Conservation (phyloP, 495 filamentous ascomycete genomes). For the Lichina pygmaea region DNA sequence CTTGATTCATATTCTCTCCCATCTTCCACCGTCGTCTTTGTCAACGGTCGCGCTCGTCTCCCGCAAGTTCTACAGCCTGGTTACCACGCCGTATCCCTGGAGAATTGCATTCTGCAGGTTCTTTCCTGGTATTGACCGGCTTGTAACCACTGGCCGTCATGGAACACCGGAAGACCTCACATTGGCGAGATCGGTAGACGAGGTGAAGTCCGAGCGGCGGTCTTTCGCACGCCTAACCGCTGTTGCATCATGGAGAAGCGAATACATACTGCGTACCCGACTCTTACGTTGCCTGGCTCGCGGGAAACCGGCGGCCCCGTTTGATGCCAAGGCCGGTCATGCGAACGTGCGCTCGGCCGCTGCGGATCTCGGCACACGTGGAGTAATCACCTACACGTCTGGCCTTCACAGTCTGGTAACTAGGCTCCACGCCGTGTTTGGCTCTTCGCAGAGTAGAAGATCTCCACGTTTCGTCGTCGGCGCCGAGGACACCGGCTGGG, state of each 20-base stretch:
- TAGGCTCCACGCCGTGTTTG: constrained; percentile 48
- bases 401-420: constrained; percentile 48
- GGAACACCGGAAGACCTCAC: background rate
- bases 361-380: constrained; percentile 12
- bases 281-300: constrained; percentile 52
- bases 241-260: constrained; percentile 69
- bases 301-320: constrained; percentile 37
- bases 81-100: constrained; percentile 80
- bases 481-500: constrained; percentile 43
- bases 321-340: constrained; percentile 12
- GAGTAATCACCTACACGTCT: constrained; percentile 52
- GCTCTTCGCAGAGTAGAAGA: constrained; percentile 30
- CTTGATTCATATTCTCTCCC: constrained; percentile 71
- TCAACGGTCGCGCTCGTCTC: constrained; percentile 57
- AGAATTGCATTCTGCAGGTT: constrained; percentile 65
- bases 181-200: constrained; percentile 10
- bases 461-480: constrained; percentile 58
- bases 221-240: constrained; percentile 55
- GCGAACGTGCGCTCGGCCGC: background rate
- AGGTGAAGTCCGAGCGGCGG: constrained; percentile 34
- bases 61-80: constrained; percentile 51
- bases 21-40: constrained; percentile 57
- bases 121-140: constrained; percentile 45
- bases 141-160: constrained; percentile 1
- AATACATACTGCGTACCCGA: constrained; percentile 71